Base-by-base conservation (phyloP, 441 rosid species). In the Populus hybrid region DNA sequence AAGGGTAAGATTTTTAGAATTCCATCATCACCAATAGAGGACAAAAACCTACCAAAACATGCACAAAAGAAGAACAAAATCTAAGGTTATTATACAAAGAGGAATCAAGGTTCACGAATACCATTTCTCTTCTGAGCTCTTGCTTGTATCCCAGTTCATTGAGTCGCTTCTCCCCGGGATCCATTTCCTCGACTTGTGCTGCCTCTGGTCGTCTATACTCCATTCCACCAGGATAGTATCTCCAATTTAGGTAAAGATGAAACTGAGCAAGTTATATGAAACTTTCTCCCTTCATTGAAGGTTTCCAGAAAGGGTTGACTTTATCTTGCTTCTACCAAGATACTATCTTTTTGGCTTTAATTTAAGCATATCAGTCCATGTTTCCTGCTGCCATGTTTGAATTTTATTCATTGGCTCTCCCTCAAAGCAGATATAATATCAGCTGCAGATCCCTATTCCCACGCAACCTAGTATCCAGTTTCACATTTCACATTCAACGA, bases 141-240 rank as follows among this genome's bases (percentile, higher is more conserved):
- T 90, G 94, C 90, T 86, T 87, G 89, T 90, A 90, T 8, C 94
- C 94, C 20, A 89, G 89, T 80, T 90, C 94, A 71, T 89, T 90
- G 40, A 90, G 90, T 20, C 92, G 84, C 77, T 86, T 88, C 81
- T 90, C 92, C 20, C 90, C 94, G 0, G 90, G 82, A 84, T 87
- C 91, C 87, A 87, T 85, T 70, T 69, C 75, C 63, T 46, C 21
- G 69, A 59, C 21, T 24, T 63, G 3, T 63, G 67, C 24, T 20
- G 12, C 67, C 28, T 63, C 67, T n/a, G 28, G 67, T 20, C 20
- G 67, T 20, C 5, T 61, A 21, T 3, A 23, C 4, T 11, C 69
- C 69, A 65, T 65, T 14, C 23, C 34, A 28, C 14, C 69, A 65
- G 26, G 69, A 10, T 11, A 65, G 3, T 65, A 14, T 46, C 57